These are phyloP conservation scores for Verticillium longisporum DNA, from an alignment of 2,329 filamentous ascomycete genomes.

Conservation along the genomic window DNA sequence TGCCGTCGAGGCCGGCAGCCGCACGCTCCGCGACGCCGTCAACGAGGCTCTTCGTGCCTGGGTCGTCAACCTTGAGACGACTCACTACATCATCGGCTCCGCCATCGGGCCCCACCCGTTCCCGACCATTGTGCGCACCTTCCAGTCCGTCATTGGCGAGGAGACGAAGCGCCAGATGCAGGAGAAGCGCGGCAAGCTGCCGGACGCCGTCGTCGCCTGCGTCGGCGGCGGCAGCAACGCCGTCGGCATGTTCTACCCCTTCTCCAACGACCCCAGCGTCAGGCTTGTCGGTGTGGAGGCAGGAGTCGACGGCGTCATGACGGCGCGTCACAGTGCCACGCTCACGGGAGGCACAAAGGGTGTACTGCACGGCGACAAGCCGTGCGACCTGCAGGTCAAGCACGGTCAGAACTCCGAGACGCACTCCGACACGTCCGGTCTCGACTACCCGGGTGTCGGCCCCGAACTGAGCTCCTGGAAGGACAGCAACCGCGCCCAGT, in stretches of 20 bases:
- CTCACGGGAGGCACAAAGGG: constrained; percentile 81
- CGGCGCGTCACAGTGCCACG: constrained; percentile 78
- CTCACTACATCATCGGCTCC: constrained; percentile 97
- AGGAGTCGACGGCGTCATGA: constrained; percentile 87
- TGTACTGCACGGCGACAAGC: constrained; percentile 91
- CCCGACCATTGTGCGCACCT: constrained; percentile 93
- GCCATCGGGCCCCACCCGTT: constrained; percentile 97
- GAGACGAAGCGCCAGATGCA: constrained; percentile 93
- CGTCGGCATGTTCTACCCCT: constrained; percentile 97
- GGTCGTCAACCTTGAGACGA: constrained; percentile 88
- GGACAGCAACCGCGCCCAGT: constrained; percentile 77
- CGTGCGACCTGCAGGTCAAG: constrained; percentile 88
- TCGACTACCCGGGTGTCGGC: constrained; percentile 95
- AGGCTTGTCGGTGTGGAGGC: constrained; percentile 92
- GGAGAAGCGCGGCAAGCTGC: constrained; percentile 77
- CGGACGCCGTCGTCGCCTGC: constrained; percentile 92
- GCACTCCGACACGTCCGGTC: constrained; percentile 90
- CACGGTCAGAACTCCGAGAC: constrained; percentile 93
- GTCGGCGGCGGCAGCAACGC: constrained; percentile 95
- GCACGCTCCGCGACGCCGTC: constrained; percentile 78
- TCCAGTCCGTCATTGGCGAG: constrained; percentile 92
- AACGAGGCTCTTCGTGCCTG: constrained; percentile 93
- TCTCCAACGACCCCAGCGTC: constrained; percentile 76
- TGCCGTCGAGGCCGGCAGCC: constrained; percentile 83
- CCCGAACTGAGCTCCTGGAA: constrained; percentile 93